Base-by-base conservation (phyloP, 2,329 filamentous ascomycete genomes). In the Phaeophleospora eucalypticola region DNA sequence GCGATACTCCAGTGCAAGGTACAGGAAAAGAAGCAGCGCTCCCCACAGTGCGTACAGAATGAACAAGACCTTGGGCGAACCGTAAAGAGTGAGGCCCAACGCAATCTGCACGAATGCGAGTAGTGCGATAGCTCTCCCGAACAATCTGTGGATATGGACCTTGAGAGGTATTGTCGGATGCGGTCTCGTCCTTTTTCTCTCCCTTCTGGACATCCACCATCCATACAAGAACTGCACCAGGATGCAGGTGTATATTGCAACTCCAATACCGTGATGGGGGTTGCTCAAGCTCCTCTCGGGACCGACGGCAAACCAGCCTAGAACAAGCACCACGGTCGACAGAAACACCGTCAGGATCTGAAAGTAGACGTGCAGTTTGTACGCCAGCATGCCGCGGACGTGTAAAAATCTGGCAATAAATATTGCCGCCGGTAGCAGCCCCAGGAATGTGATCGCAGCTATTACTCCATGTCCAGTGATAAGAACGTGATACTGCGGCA, bases 11-110 rank as follows among this genome's bases (percentile, higher is more conserved):
- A 95, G 73, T 45, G 91, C 73, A 59, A 97, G 94, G 68, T 89
- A 96, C 12, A 82, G 54, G 2, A 89, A 60, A 14, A 96, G 57
- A 27, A 96, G 71, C 15, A 86, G 75, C 20, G 81, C 80, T 65
- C 86, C 84, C 75, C 85, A 91, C 0, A 97, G 53, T 0, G 90
- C 79, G 62, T 86, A 98, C 3, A 97, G 73, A 43, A 98, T 82
- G 65, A 97, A 98, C 3, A 90, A 77, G 32, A 79, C 80, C 60
- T 85, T 82, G 4, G 93, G 91, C 21, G 90, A 95, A 4, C 93
- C 93, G 61, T 96, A 98, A 1, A 98, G 75, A 0, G 90, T 90
- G 38, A 98, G 75, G 0, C 93, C 93, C 0, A 98, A 76, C 0
- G 93, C 86, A 9, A 98, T 81, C 65, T 98, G 93, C 3, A 84